Evolutionary conservation across 2,329 filamentous ascomycete species (phyloP), one percentile per base, ranked within the genome.

Genomic region (Hymenoscyphus linearis): DNA sequence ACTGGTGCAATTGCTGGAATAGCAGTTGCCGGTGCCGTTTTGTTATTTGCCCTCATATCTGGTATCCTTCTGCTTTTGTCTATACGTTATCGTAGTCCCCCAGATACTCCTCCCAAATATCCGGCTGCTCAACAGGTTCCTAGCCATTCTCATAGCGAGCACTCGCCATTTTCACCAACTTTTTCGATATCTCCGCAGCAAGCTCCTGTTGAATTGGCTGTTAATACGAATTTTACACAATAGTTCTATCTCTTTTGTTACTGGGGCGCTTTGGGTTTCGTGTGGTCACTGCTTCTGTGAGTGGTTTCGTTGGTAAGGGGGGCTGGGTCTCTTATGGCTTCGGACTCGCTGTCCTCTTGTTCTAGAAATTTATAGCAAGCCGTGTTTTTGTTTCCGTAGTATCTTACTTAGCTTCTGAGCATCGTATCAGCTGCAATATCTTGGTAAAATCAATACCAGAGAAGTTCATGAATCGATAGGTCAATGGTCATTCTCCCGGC

Each of bases 1-100:
- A 72, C 69, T 0, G 78, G 77, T 13, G 77, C 65, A 12, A 79
- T 81, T 55, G 73, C 68, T 5, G 79, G 79, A 22, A 78, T 81
- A 54, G 76, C 74, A 9, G 69, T 79, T 14, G 79, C 75, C 6
- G 71, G 73, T 27, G 72, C 63, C 1, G 68, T 70, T 10, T 72
- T 64, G 0, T 60, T 75, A 1, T 50, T 76, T 25, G 64, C 68
- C 2, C 52, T 72, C 5, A 31, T 73, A 1, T 18, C 70, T 12
- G 71, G 68, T 40, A 60, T 36, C 16, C 25, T 36, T 7, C 36
- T 55, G 7, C 40, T 47, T 22, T 18, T 5, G 6, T 31, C 31
- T 7, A 31, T 7, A 25, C 40, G 40, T 6, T 12, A 47, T 12
- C 40, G n/a, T 25, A 7, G 40, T 10, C 40, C 7, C 40, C 7